phyloP scores from a whole-genome alignment of 129 eudicot genomes.

The carrot (Daucus carota) region DH1_v3.0 NC_030383.2:10403501-10404000 shows the following conservation, averaged over 20 bases:
- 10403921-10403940: conserved; percentile 95
- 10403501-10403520: too few relatives aligned
- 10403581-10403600: too few relatives aligned
- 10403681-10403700: neutral
- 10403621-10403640: too few relatives aligned
- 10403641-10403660: too few relatives aligned
- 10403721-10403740: neutral
- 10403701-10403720: neutral
- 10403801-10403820: neutral
- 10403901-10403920: conserved; percentile 79
- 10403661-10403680: neutral
- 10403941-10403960: conserved; percentile 89
- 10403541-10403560: too few relatives aligned
- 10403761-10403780: neutral
- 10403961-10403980: conserved; percentile 84
- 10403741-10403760: neutral
- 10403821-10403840: neutral
- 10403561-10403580: too few relatives aligned
- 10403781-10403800: neutral
- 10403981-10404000: conserved; percentile 89
- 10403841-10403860: neutral
- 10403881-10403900: conserved; percentile 82
- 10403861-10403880: neutral
- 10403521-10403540: too few relatives aligned
- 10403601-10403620: too few relatives aligned